Evolutionary conservation across 1,284 basidiomycete genomes (phyloP), one percentile per base, ranked within the genome.

Genomic region (Vanrija pseudolonga): DNA sequence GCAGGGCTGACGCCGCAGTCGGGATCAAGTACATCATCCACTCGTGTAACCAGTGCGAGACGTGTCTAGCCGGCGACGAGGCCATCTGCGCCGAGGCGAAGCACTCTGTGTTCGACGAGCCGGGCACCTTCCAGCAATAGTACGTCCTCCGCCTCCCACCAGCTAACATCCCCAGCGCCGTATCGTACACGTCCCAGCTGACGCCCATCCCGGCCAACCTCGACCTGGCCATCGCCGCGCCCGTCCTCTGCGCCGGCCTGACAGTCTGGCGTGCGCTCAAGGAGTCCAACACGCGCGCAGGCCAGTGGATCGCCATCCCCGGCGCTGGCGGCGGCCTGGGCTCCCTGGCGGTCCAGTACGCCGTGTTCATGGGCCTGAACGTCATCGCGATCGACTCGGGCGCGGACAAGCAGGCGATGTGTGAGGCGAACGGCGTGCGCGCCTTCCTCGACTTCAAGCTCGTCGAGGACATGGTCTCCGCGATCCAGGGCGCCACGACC

Each of bases 1-100:
- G n/a, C n/a, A n/a, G 3, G 14, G 17, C 36, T 91, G 11, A 39
- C 37, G n/a, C 91, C 60, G 82, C 87, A 15, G 90, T 94, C 40
- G 90, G 91, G 6, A 84, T 94, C 79, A 93, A 93, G 62, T 73
- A 87, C 87, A 76, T 88, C 23, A 86, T 85, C 6, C 80, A 85
- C 65, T 83, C 81, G 50, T 89, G 80, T 64, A 76, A 85, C 26
- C 77, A 85, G 62, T 92, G 89, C 73, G 85, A 88, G 68, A 81
- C 80, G 60, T 91, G 90, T 73, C 79, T 81, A 54, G 82, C 82
- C 59, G 88, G 84, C 32, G 76, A 80, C 49, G 89, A 91, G 66
- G 63, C 61, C 56, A 64, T 65, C 28, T 91, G 89, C 70, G 59
- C 71, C 19, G 69, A 84, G 15, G 83, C 79, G 24, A 78, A 85